Evolutionary conservation across 2,329 filamentous ascomycete species (phyloP).

Genomic region (Sporothrix mexicana): DNA sequence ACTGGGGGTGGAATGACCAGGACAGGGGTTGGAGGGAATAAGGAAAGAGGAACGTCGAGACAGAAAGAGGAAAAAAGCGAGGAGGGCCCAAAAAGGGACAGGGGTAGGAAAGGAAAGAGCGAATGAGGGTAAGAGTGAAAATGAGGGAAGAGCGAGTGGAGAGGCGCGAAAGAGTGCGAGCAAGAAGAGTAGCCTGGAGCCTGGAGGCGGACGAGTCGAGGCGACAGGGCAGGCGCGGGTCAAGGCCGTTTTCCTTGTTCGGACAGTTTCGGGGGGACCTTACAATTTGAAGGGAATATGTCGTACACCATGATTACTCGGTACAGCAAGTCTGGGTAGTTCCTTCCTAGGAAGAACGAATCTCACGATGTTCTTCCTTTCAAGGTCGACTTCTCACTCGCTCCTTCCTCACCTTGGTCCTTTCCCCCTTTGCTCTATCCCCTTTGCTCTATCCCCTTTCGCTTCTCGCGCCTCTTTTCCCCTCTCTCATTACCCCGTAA

Average conservation of each 20-base stretch:
- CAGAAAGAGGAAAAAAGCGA: not conserved
- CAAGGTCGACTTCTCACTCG: not conserved
- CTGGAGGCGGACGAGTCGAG: no score
- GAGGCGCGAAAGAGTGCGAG: not conserved
- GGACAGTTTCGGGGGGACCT: not conserved
- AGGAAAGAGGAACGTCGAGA: constrained; percentile 2
- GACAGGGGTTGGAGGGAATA: constrained; percentile 4
- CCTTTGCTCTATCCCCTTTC: not conserved
- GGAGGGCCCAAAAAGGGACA: not conserved
- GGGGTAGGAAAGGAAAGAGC: not conserved
- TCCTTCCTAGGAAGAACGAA: not conserved
- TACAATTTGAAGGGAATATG: not conserved
- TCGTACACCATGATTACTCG: no score
- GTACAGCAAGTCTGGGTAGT: not conserved
- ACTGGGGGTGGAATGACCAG: not conserved
- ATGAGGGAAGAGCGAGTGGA: not conserved
- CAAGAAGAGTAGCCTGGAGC: not conserved
- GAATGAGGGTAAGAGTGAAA: not conserved
- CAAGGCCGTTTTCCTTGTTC: constrained; percentile 19
- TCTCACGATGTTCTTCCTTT: not conserved
- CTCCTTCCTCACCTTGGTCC: not conserved
- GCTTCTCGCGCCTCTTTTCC: not conserved
- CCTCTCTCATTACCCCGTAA: constrained; percentile 9
- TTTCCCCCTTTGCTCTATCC: not conserved
- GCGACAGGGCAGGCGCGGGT: not conserved